Conservation (phyloP, 176 grass and related monocot species). For the Oryza nivara region DNA sequence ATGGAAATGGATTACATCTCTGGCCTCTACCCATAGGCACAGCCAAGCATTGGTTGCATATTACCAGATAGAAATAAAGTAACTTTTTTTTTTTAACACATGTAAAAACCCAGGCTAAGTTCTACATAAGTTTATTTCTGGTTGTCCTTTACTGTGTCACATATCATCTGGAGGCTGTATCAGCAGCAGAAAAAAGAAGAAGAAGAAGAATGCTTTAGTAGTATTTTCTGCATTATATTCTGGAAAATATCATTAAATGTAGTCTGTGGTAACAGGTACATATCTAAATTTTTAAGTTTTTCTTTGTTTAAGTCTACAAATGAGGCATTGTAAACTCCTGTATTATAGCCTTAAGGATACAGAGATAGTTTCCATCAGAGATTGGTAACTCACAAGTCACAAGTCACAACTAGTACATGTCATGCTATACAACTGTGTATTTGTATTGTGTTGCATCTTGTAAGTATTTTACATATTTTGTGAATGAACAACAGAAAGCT, state of each 20-base stretch:
- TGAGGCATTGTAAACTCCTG: not conserved
- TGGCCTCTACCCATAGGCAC: no score
- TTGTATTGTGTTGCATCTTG: not conserved
- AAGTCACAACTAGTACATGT: not conserved
- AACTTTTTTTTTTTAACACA: not conserved
- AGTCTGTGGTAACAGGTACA: constrained; percentile 7
- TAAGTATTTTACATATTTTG: not conserved
- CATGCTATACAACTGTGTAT: not conserved
- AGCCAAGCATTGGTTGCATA: not conserved
- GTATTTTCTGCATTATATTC: constrained; percentile 10
- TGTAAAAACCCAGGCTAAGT: not conserved
- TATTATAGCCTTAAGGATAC: not conserved
- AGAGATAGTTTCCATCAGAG: not conserved
- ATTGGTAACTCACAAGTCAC: not conserved
- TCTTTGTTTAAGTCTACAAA: not conserved
- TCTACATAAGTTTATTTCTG: not conserved
- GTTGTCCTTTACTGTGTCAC: not conserved
- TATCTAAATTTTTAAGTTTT: not conserved
- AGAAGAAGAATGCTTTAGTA: not conserved
- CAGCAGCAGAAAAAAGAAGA: not conserved
- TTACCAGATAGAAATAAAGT: constrained; percentile 1
- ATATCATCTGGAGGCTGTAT: not conserved
- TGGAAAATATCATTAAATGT: not conserved
- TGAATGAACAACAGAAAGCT: not conserved
- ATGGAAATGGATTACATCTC: no score